Conservation (phyloP, 257 asterid genomes). For the Catharanthus roseus region DNA sequence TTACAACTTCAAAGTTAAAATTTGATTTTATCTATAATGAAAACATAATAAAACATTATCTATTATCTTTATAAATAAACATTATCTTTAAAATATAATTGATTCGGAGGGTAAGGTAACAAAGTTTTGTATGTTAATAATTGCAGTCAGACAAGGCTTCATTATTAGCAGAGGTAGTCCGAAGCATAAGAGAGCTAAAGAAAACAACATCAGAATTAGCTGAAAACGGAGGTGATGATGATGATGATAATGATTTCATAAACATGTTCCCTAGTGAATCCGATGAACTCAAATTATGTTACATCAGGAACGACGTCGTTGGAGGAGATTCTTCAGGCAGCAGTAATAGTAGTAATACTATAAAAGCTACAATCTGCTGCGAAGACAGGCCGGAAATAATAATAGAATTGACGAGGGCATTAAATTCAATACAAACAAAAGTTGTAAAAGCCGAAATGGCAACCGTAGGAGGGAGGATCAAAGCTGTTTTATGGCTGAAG, state of each 20-base stretch:
- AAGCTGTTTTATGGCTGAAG: conserved; percentile 50
- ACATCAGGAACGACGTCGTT: no score
- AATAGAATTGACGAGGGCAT: conserved; percentile 51
- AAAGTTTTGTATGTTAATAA: no score
- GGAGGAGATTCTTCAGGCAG: conserved; percentile 34
- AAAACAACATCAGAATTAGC: conserved; percentile 38
- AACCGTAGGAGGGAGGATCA: conserved; percentile 76
- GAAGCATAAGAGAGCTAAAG: conserved; percentile 64
- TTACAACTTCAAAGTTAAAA: no score
- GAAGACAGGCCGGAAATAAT: conserved; percentile 77
- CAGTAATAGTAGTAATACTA: no score
- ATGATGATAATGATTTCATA: no score
- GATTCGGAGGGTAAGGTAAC: no score
- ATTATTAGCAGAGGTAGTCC: conserved; percentile 76
- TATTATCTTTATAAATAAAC: no score
- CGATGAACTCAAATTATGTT: conserved; percentile 53
- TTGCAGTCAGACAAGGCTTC: conserved; percentile 89
- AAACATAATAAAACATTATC: no score
- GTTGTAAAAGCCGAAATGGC: conserved; percentile 73
- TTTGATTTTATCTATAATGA: no score
- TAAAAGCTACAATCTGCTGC: conserved; percentile 63
- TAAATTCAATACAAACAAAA: conserved; percentile 51
- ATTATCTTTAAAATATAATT: no score
- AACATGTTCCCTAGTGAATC: conserved; percentile 48
- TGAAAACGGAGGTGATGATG: neutral